Base-by-base conservation (phyloP, 2,329 filamentous ascomycete species). In the Penicillium sp. region DNA sequence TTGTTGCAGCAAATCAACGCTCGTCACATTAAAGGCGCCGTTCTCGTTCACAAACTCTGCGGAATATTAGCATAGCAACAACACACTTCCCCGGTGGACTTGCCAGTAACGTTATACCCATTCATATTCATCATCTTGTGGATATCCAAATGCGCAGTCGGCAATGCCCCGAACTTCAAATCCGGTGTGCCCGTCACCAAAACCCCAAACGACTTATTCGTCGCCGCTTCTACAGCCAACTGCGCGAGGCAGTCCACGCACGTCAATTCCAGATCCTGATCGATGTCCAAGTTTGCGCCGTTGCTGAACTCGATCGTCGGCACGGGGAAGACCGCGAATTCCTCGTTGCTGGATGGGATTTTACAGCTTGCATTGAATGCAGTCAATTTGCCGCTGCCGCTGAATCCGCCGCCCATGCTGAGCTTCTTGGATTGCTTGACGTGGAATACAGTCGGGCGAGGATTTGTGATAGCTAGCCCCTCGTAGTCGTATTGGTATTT, bases 161-260 rank as follows among this genome's bases (percentile, higher is more conserved):
- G 63, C 3, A 66, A 46, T 5, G 22, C 56, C 3, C 56, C 55
- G 10, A 59, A 16, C 10, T 63, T 59, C 41, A 66, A 43, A 31
- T 58, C 39, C 3, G 63, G 57, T 1, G 54, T 43, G 14, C 60
- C 63, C 5, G 54, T 61, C 6, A 61, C 43, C 38, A 61, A 18
- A 9, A 65, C 43, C 1, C 49, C 46, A 20, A 63, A 53, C 18
- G 48, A 58, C 9, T 61, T 30, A 14, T 59, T 56, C 8, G 60
- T 55, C 14, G 56, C 57, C 2, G 57, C 57, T 7, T 45, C 39
- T 10, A 54, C 36, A 5, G 57, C 59, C 42, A 66, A 44, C 6
- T 54, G 18, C 5, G 62, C 60, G 31, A 66, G 31, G 45, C 63
- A 66, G 2, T 62, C 60, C 4, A 64, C 54, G 36, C 63, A 66